phyloP scores from a whole-genome alignment of 2,329 filamentous ascomycete genomes.

The Fusarium drepaniforme region DNA sequence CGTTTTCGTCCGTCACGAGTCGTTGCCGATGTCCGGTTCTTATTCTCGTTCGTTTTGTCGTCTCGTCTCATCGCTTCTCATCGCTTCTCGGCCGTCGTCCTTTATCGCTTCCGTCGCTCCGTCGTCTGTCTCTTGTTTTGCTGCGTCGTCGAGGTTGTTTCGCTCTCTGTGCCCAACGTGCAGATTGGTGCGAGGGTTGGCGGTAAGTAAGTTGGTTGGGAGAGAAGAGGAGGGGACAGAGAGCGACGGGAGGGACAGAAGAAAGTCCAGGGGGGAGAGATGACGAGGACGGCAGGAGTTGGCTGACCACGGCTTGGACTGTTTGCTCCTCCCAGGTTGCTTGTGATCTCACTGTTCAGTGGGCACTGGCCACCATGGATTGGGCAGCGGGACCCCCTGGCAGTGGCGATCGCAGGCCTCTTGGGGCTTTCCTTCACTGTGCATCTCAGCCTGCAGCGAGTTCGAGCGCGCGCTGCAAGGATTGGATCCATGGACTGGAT shows the following conservation, averaged over 20 bases:
- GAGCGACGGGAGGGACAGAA: constrained; percentile 40
- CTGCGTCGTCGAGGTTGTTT: neutral
- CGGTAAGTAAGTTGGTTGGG: constrained; percentile 30
- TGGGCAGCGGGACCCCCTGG: constrained; percentile 21
- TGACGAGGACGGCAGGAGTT: constrained; percentile 29
- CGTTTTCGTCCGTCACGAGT: constrained; percentile 35
- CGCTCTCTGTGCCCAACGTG: constrained; percentile 14
- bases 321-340: constrained; percentile 6
- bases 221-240: constrained; percentile 34
- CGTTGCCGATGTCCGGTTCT: constrained; percentile 21
- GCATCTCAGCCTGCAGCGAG: constrained; percentile 10
- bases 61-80: neutral
- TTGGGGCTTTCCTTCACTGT: constrained; percentile 22
- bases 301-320: constrained; percentile 11
- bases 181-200: constrained; percentile 29
- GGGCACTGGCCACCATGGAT: constrained; percentile 16
- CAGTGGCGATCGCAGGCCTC: constrained; percentile 35
- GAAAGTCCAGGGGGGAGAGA: constrained; percentile 35
- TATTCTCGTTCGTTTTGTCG: constrained; percentile 6
- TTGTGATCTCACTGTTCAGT: constrained; percentile 6
- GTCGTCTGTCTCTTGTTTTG: neutral
- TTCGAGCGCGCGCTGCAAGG: constrained; percentile 4
- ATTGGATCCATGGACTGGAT: neutral
- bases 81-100: neutral
- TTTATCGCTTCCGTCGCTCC: neutral